Conservation (phyloP, 805 yeast genomes). For the Cyberlindnera euphorbiae region DNA sequence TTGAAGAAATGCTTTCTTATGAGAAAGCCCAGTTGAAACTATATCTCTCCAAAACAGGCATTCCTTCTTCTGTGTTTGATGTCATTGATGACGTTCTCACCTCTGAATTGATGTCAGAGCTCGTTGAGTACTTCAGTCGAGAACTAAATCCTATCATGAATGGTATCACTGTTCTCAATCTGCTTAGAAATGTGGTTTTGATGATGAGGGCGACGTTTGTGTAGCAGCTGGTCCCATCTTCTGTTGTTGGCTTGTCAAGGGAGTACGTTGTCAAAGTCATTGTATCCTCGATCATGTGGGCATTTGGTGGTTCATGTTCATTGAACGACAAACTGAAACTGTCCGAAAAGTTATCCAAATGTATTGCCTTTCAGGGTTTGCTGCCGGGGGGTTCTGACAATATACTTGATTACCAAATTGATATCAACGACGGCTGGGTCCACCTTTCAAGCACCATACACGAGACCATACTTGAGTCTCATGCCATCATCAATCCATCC, state of each 20-base stretch:
- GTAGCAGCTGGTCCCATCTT: not conserved
- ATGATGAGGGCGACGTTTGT: conserved; percentile 2
- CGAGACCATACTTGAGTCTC: conserved; percentile 29
- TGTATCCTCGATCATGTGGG: conserved; percentile 47
- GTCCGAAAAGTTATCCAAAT: conserved; percentile 26
- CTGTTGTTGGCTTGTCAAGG: not conserved
- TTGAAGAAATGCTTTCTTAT: conserved; percentile 21
- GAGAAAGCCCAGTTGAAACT: conserved; percentile 14
- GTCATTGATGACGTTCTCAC: conserved; percentile 5
- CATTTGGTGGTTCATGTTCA: conserved; percentile 56
- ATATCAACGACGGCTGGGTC: conserved; percentile 49
- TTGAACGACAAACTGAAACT: conserved; percentile 35
- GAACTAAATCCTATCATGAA: conserved; percentile 12
- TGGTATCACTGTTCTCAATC: not conserved
- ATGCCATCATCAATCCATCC: conserved; percentile 51
- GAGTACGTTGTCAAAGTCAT: conserved; percentile 16
- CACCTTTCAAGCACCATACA: conserved; percentile 46
- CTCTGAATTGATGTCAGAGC: not conserved
- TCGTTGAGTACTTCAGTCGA: not conserved
- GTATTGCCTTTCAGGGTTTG: conserved; percentile 19
- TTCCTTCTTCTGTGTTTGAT: not conserved
- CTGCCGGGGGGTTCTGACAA: conserved; percentile 22
- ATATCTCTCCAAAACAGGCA: too few relatives aligned
- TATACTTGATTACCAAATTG: conserved; percentile 32
- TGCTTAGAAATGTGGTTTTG: conserved; percentile 7